Conservation (phyloP, 345 rosid genomes). For the Abelmoschus esculentus region DNA sequence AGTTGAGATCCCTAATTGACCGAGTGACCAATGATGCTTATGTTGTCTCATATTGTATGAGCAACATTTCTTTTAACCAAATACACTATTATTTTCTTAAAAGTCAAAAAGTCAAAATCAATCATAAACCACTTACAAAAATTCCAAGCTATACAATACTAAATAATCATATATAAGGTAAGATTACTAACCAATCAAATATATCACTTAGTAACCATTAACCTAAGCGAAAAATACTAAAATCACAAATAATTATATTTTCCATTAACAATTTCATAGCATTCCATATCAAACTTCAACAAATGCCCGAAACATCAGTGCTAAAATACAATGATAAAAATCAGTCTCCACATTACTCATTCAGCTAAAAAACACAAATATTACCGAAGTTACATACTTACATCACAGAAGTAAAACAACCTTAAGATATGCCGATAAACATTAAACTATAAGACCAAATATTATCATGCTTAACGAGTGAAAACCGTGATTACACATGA, state of each 20-base stretch:
- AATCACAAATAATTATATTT: background rate
- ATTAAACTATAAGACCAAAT: background rate
- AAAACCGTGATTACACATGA: background rate
- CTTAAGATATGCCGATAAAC: too few relatives aligned
- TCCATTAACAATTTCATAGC: background rate
- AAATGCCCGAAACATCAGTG: background rate
- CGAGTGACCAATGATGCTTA: too few relatives aligned
- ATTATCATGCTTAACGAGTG: background rate
- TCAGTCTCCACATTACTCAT: background rate
- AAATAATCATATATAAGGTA: too few relatives aligned
- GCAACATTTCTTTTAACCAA: too few relatives aligned
- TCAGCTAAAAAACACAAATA: background rate
- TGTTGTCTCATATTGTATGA: too few relatives aligned
- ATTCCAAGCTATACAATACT: too few relatives aligned
- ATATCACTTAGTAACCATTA: background rate
- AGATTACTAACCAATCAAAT: too few relatives aligned
- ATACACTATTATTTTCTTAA: too few relatives aligned
- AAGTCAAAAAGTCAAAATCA: too few relatives aligned
- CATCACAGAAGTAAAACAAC: background rate
- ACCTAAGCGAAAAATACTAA: background rate
- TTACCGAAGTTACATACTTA: background rate
- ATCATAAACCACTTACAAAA: too few relatives aligned
- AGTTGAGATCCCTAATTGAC: too few relatives aligned
- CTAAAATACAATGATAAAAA: background rate
- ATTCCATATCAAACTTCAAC: background rate